Base-by-base conservation (phyloP, 805 yeast genomes). In the Pichia eremophila region DNA sequence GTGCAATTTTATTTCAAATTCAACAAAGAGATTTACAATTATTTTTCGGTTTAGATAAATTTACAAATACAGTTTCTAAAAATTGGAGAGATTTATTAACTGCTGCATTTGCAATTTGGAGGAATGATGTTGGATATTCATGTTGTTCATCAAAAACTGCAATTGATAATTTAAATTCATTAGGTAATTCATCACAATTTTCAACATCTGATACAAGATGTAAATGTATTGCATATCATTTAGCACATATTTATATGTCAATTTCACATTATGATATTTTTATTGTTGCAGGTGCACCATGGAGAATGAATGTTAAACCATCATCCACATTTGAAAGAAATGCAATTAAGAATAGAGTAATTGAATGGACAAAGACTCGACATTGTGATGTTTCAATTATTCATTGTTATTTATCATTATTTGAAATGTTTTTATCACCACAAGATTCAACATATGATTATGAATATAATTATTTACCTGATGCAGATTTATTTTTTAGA, bases 211-310 rank as follows among this genome's bases (percentile, higher is more conserved):
- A 70, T 51, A 66, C 74, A 2, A 70, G 80, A 43, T 82, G 86
- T 61, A 78, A 78, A 51, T 73, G 78, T 49, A 81, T 87, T 0
- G 76, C 81, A 46, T 83, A 79, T 62, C 90, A 86, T 58, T 70
- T 84, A 67, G 79, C 86, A 0, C 90, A 84, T 58, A 77, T 85
- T 15, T 75, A 80, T 41, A 74, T 86, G 59, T 77, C 85, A 45
- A 74, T 83, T 29, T 81, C 85, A 47, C 87, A 85, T 52, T 81
- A 84, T 62, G 95, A 87, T 62, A 78, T 85, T 48, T 84, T 84
- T 46, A 81, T 85, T 6, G 82, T 71, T 61, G 82, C 90, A 2
- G 96, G 96, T 1, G 85, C 88, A 8, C 93, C 93, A 1, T 78
- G 83, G 66, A 75, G 89, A 56, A 81, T 84, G 81, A 84, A 78